phyloP scores from a whole-genome alignment of 2,329 filamentous ascomycete genomes.

The Alternaria sp. region DNA sequence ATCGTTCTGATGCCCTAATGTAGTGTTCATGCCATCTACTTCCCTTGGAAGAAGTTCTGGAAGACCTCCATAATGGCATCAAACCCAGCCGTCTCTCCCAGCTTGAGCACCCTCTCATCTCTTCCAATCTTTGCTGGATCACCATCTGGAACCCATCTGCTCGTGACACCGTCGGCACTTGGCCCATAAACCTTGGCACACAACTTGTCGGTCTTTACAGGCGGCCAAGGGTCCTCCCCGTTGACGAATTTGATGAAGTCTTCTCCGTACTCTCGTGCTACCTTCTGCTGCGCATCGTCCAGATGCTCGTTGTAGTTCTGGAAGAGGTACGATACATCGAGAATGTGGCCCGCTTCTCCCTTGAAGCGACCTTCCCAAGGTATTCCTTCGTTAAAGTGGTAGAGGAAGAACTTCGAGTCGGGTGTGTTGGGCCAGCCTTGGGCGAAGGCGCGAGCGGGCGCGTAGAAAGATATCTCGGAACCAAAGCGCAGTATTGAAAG shows the following conservation, averaged over 20 bases:
- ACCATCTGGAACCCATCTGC: conserved; percentile 33
- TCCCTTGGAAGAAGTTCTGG: conserved; percentile 36
- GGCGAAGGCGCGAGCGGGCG: conserved; percentile 52
- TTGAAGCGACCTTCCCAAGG: conserved; percentile 45
- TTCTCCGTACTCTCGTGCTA: conserved; percentile 32
- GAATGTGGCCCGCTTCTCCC: conserved; percentile 43
- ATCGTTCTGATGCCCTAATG: not conserved
- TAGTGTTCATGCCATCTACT: not conserved
- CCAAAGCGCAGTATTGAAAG: conserved; percentile 52
- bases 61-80: conserved; percentile 33
- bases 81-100: conserved; percentile 34
- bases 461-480: conserved; percentile 56
- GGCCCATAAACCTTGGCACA: conserved; percentile 41
- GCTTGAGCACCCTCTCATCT: conserved; percentile 29
- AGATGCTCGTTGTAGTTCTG: conserved; percentile 42
- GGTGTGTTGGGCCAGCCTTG: conserved; percentile 40
- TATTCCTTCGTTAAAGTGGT: conserved; percentile 44
- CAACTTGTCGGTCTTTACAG: conserved; percentile 27
- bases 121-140: conserved; percentile 36
- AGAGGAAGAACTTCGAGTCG: conserved; percentile 38
- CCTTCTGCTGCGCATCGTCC: conserved; percentile 26
- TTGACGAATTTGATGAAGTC: conserved; percentile 45
- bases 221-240: conserved; percentile 41
- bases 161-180: conserved; percentile 32
- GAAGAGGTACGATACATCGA: conserved; percentile 44